Evolutionary conservation across 768 basidiomycete genomes (phyloP).

Genomic region (Leccinum obscurum): DNA sequence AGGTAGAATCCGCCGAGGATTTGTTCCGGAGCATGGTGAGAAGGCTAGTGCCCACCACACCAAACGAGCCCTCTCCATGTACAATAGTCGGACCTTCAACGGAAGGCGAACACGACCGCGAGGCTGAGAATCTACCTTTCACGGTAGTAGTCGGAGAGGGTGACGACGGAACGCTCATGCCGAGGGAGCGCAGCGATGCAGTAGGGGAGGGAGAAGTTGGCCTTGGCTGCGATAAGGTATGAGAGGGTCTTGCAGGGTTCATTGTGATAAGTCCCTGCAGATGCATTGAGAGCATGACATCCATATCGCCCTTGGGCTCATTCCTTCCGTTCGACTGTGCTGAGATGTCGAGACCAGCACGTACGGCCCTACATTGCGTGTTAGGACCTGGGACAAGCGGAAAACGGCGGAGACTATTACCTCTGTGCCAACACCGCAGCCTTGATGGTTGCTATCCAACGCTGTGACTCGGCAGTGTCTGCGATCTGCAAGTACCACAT

Average conservation of each 20-base stretch:
- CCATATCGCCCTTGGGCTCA: slow-evolving; percentile 78
- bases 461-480: slow-evolving; percentile 61
- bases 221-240: slow-evolving; percentile 12
- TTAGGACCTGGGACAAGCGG: not conserved
- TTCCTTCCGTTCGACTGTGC: slow-evolving; percentile 41
- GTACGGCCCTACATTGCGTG: slow-evolving; percentile 50
- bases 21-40: slow-evolving; percentile 50
- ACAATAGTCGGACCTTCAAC: slow-evolving; percentile 46
- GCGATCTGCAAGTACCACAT: slow-evolving; percentile 68
- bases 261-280: slow-evolving; percentile 54
- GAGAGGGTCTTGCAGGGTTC: slow-evolving; percentile 18
- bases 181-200: slow-evolving; percentile 30
- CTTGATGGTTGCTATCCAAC: slow-evolving; percentile 78
- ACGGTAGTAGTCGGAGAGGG: slow-evolving; percentile 15
- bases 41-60: slow-evolving; percentile 53
- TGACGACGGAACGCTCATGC: slow-evolving; percentile 19
- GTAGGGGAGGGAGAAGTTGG: slow-evolving; percentile 31
- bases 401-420: slow-evolving; percentile 35
- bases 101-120: slow-evolving; percentile 31
- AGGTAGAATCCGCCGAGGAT: slow-evolving; percentile 31
- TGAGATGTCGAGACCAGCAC: slow-evolving; percentile 61
- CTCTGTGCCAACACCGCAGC: slow-evolving; percentile 68
- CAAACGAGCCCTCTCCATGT: slow-evolving; percentile 54
- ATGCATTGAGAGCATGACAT: slow-evolving; percentile 81
- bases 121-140: slow-evolving; percentile 26